Evolutionary conservation across 1,139 yeast species (phyloP).

Genomic region (Nadsonia commutata): DNA sequence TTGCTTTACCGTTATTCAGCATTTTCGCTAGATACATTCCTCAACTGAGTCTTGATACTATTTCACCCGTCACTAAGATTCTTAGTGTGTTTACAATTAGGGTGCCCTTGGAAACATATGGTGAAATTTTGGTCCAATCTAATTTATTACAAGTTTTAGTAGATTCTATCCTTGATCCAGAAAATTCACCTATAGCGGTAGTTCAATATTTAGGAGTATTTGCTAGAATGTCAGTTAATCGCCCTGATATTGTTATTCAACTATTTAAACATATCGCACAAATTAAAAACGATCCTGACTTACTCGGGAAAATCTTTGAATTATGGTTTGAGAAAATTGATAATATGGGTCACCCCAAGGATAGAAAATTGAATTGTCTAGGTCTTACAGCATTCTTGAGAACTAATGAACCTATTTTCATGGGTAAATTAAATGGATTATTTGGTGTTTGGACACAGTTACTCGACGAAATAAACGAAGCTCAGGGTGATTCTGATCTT

Average conservation of each 20-base stretch:
- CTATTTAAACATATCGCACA: constrained; percentile 11
- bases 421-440: constrained; percentile 25
- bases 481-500: constrained; percentile 21
- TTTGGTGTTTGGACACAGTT: constrained; percentile 43
- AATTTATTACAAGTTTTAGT: constrained; percentile 5
- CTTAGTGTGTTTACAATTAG: constrained; percentile 3
- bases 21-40: constrained; percentile 42
- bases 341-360: constrained; percentile 53
- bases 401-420: constrained; percentile 22
- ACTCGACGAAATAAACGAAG: constrained; percentile 51
- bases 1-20: constrained; percentile 29
- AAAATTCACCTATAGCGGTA: constrained; percentile 10
- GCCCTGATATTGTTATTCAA: constrained; percentile 30
- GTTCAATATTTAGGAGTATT: constrained; percentile 17
- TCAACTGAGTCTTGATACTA: constrained; percentile 57
- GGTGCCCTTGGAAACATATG: constrained; percentile 2
- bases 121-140: constrained; percentile 3
- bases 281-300: constrained; percentile 12
- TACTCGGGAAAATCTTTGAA: constrained; percentile 12
- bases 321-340: constrained; percentile 26
- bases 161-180: constrained; percentile 3
- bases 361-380: constrained; percentile 45
- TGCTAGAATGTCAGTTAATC: constrained; percentile 37
- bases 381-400: constrained; percentile 37
- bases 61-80: constrained; percentile 13